Base-by-base conservation (phyloP, 2,329 filamentous ascomycete genomes). In the Sporothrix dimorphospora region DNA sequence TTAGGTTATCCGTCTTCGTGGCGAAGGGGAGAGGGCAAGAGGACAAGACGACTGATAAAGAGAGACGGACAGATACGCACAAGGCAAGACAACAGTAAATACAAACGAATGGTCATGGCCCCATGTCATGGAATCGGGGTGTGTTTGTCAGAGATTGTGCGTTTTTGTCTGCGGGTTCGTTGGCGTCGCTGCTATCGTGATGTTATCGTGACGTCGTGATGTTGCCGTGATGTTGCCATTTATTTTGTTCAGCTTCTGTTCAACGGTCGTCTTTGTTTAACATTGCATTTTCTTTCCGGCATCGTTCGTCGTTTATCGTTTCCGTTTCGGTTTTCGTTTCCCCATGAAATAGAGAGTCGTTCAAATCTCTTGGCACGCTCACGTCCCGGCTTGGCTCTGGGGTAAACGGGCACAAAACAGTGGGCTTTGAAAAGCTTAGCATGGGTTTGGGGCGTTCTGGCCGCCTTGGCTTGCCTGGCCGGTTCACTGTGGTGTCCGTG, bases 331-430 rank as follows among this genome's bases (percentile, higher is more conserved):
- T 16, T 12, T 30, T 5, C 4, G 27, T n/a, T 38, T n/a, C 66
- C 24, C 24, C 21, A 47, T 34, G 42, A 21, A 51, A 55, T 55
- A 40, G 57, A 30, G n/a, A n/a, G n/a, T n/a, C n/a, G 66, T 42
- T 42, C 9, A 11, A 21, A n/a, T 21, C 9, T 65, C 69, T 71
- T 71, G 69, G 69, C 69, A 30, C 16, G 45, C 2, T 40, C 61
- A 34, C 12, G 1, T 65, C 14, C 69, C 69, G 69, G 27, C 69
- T 71, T 71, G 69, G 69, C 69, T 71, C 69, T 65, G 69, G 68
- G 69, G 69, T 53, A 65, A 16, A 4, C 19, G 57, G 19, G 2
- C 57, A 45, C 3, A 4, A 21, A 70, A 51, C 19, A 42, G 27
- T 42, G 66, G 66, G 66, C 27, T 14, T 6, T n/a, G 4, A 69